Base-by-base conservation (phyloP, 495 filamentous ascomycete species). In the Thozetella sp. region DNA sequence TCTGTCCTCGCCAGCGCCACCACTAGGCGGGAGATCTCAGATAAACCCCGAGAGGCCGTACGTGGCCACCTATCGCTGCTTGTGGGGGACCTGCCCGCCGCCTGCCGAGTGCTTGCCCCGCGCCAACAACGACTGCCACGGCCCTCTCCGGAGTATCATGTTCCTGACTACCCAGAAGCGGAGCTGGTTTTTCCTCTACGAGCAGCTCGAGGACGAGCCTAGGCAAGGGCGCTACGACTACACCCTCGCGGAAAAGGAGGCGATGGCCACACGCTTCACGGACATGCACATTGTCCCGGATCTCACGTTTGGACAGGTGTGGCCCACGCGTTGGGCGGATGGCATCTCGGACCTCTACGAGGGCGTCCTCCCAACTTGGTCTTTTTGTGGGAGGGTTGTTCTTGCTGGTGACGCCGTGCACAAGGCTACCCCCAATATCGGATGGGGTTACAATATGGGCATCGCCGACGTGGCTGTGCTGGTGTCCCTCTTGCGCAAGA, bases 381-480 rank as follows among this genome's bases (percentile, higher is more conserved):
- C 59, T 37, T 15, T 37, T 37, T 72, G 72, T 54, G 62, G 64
- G 17, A 65, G 76, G 12, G 64, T 74, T 1, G 69, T 73, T 0
- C 70, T 76, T 30, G 57, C 69, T 0, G 78, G 79, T 11, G 79
- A 80, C 56, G 64, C 75, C 0, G 72, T 67, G 27, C 76, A 81
- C 57, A 80, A 79, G 58, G 72, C 75, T 51, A 71, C 66, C 1
- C 71, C 71, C n/a, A 71, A 71, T 20, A 55, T 61, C 11, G 74
- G 71, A 0, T 65, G 67, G 13, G 75, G 73, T 3, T 68, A 67
- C 24, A 73, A 71, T 43, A 60, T 64, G 37, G 72, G 72, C 4
- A 61, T 78, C 27, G 65, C 72, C 40, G 73, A 76, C 57, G 65
- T 71, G 0, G 65, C 69, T 20, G 65, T 66, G 9, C 66, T 78